Evolutionary conservation across 257 asterid genomes (phyloP), one percentile per base, ranked within the genome.

Genomic region (Anisodus acutangulus): DNA sequence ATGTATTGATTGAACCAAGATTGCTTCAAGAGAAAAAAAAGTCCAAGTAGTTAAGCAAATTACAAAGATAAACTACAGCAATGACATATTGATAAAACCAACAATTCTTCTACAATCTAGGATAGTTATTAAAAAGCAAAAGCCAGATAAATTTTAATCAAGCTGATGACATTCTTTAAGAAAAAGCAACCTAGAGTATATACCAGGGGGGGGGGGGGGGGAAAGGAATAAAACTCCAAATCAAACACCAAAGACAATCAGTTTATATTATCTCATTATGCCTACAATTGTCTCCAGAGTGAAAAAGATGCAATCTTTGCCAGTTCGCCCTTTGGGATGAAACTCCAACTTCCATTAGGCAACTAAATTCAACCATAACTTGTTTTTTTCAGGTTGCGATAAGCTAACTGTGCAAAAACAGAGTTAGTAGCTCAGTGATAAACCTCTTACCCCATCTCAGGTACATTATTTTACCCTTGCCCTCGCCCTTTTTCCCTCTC

Each of bases 1-100:
- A 12, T 22, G 41, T 51, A 8, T 53, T 1, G n/a, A 4, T 64
- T 10, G 78, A 67, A 45, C 4, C 67, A 68, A 66, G 9, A 54
- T 22, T 2, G 79, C 79, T 66, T 82, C 53, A 82, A 26, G 51
- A 82, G 58, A 31, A 51, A 22, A 22, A 69, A 51, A 53, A 49
- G 49, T 78, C 2, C 64, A 78, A 76, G 63, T 13, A 15, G 47
- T 51, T 76, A 13, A 78, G 64, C 47, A 78, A 31, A 78, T 57
- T 37, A 83, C 15, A 78, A 78, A 53, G n/a, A 13, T 54, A 35
- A 53, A 53, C 17, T 19, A 70, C 81, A 17, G 51, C 45, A 39
- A 35, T 55, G 31, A 54, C 64, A 78, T 78, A 53, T 26, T 17
- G 15, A 26, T 53, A 78, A 13, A 78, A 35, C 57, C 55, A 47